Evolutionary conservation across 2,329 filamentous ascomycete genomes (phyloP), one percentile per base, ranked within the genome.

Genomic region (Aspergillus ochraceoroseus): DNA sequence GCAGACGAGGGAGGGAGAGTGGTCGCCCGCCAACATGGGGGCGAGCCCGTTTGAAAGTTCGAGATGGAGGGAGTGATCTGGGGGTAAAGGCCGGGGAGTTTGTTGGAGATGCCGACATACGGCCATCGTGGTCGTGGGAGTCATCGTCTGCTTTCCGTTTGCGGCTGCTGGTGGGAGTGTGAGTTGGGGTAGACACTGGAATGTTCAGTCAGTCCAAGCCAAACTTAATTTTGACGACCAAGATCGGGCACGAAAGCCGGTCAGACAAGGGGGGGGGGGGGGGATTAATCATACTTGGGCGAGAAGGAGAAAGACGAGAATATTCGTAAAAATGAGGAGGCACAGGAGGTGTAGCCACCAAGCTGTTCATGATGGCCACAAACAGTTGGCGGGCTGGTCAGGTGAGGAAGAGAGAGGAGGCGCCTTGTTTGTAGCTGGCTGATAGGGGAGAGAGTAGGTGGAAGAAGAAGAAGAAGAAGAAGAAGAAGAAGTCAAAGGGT

Each of bases 121-220:
- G 87, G 61, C 89, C 85, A 60, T 83, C 82, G 49, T 76, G 64
- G 53, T 79, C 77, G 50, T 67, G 66, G 55, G 69, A 67, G 56
- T 82, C 79, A 54, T 81, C 78, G 41, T 90, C 86, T 58, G 87
- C 88, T 74, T 96, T 96, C 67, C 92, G 83, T 75, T 96, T 96
- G 52, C 79, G 73, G 57, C 66, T 68, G 56, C 55, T 57, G 55
- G 20, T 22, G 5, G 66, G 60, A 52, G 62, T 56, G 56, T 64
- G 61, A 38, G 57, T 58, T 49, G 63, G 61, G 49, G 60, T 66
- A 51, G 61, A 62, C 57, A 65, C 59, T 65, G 47, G 18, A 25
- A 32, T 20, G 37, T 41, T 57, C 29, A 53, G 54, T 48, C 38
- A 52, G 48, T 37, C 9, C 32, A 18, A 11, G n/a, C n/a, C n/a